Percentiles rank a stretch among this genome's conserved stretches.
These are phyloP conservation scores for Tetrapyrgos nigripes DNA, from an alignment of 1,284 basidiomycete genomes.

Conservation along the genomic window DNA sequence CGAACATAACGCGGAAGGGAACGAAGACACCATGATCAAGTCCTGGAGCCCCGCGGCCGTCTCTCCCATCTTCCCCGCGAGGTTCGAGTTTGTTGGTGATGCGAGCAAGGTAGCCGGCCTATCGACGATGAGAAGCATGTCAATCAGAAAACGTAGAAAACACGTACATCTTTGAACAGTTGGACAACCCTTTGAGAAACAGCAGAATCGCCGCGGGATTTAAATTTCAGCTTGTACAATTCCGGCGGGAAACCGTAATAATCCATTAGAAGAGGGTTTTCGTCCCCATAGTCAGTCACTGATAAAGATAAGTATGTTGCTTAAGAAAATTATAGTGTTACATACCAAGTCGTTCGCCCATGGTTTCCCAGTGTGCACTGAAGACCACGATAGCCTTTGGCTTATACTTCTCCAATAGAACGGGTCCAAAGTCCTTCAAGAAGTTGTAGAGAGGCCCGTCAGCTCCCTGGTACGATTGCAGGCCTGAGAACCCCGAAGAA, in stretches of 20 bases:
- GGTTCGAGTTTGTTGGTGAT: slow-evolving; percentile 55
- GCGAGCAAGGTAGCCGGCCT: slow-evolving; percentile 66
- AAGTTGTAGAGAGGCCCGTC: slow-evolving; percentile 65
- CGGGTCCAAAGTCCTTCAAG: slow-evolving; percentile 71
- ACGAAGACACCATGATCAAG: slow-evolving; percentile 79
- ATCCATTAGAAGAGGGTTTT: slow-evolving; percentile 77
- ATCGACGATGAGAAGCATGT: slow-evolving; percentile 5
- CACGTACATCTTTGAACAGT: slow-evolving; percentile 58
- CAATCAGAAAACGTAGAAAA: neutral
- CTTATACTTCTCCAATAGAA: slow-evolving; percentile 70
- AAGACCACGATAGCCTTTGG: slow-evolving; percentile 81
- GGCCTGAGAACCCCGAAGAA: slow-evolving; percentile 12
- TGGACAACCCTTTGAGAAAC: slow-evolving; percentile 66
- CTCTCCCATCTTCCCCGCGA: slow-evolving; percentile 72
- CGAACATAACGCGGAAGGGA: slow-evolving; percentile 81
- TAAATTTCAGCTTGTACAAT: slow-evolving; percentile 71
- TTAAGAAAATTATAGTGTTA: neutral
- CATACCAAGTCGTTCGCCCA: slow-evolving; percentile 58
- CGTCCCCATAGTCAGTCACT: slow-evolving; percentile 78
- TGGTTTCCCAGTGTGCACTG: slow-evolving; percentile 82
- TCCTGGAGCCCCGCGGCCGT: slow-evolving; percentile 66
- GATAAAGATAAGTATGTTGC: slow-evolving; percentile 9
- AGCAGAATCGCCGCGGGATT: slow-evolving; percentile 63
- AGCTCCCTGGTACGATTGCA: slow-evolving; percentile 50
- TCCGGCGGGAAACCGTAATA: slow-evolving; percentile 70